A percentile compares a stretch with the other conserved stretches of the same genome.
Evolutionary conservation across 495 filamentous ascomycete species (phyloP).

Genomic region (Rostrohypoxylon terebratum): DNA sequence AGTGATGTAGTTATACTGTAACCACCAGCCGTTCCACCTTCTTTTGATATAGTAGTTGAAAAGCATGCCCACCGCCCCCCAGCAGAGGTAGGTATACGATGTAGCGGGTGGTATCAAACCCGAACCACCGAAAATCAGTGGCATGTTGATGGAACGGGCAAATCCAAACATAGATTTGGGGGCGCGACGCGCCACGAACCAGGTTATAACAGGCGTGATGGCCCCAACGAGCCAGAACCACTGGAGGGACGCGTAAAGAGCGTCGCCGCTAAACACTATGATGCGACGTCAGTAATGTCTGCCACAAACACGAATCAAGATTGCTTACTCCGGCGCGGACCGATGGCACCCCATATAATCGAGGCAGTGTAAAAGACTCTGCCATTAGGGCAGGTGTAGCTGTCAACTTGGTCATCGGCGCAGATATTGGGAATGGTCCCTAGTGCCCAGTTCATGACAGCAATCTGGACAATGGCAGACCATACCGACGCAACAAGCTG

Average conservation of each 20-base stretch:
- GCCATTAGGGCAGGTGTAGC: conserved; percentile 73
- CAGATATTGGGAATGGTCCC: conserved; percentile 70
- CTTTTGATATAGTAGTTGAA: conserved; percentile 76
- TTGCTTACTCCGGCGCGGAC: conserved; percentile 58
- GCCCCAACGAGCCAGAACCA: conserved; percentile 78
- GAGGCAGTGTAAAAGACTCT: conserved; percentile 73
- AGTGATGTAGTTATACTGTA: conserved; percentile 82
- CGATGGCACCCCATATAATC: conserved; percentile 64
- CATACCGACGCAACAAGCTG: conserved; percentile 73
- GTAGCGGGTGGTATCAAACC: conserved; percentile 72
- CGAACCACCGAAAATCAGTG: conserved; percentile 74
- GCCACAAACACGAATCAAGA: background rate
- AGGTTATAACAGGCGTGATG: conserved; percentile 68
- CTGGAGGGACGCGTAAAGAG: conserved; percentile 71
- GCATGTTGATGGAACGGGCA: conserved; percentile 71
- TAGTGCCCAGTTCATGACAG: conserved; percentile 75
- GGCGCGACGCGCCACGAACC: conserved; percentile 70
- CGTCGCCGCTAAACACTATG: conserved; percentile 67
- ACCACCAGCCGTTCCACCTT: conserved; percentile 76
- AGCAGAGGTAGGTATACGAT: conserved; percentile 73
- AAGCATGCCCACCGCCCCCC: conserved; percentile 73
- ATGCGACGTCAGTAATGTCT: conserved; percentile 4
- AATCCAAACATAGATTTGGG: conserved; percentile 56
- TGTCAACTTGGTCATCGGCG: conserved; percentile 64
- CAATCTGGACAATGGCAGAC: conserved; percentile 73